Evolutionary conservation across 73 alveolate species (phyloP), one percentile per base, ranked within the genome.

Genomic region (Tetrahymena borealis): DNA sequence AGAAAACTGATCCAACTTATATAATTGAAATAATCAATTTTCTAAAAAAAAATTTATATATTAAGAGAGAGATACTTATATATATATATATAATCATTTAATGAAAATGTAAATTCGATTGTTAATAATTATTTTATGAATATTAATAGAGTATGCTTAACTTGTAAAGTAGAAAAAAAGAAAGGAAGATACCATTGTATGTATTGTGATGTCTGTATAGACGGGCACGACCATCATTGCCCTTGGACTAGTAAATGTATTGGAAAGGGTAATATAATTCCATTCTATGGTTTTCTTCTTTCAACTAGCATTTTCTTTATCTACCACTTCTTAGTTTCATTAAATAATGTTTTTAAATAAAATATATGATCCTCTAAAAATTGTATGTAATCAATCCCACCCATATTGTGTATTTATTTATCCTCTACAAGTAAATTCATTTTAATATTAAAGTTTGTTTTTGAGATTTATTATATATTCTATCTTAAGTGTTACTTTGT

Each of bases 191-290:
- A 85, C 36, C 99, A 97, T 94, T 97, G 99, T 38, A 35, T 90
- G 78, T 92, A 91, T 43, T 97, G 99, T 85, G 95, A 94, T 78
- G 95, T 96, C 4, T 97, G 99, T 38, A 91, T 94, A 5, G 97
- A 96, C 90, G 96, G 94, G 20, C 90, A 31, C 28, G 99, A 97
- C 91, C 99, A 97, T 92, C 99, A 97, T 93, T 97, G 99, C 78
- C 99, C 99, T 33, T 97, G 99, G 99, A 97, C 97, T 60, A 97
- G 99, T 33, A 97, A 97, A 93, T 97, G 99, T 43, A 97, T 97
- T 33, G 99, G 99, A 78, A 79, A 60, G 24, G 97, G 93, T 39
- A 97, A 97, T 91, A 40, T 91, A 31, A 9, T 40, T 15, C 93
- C 95, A 16, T 97, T 97, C 42, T 79, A 42, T 79, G 38, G 41